A percentile compares a stretch with the other conserved stretches of the same genome.
phyloP scores from a whole-genome alignment of 192 early-diverging fungal species.

The Allomyces arbusculus region DNA sequence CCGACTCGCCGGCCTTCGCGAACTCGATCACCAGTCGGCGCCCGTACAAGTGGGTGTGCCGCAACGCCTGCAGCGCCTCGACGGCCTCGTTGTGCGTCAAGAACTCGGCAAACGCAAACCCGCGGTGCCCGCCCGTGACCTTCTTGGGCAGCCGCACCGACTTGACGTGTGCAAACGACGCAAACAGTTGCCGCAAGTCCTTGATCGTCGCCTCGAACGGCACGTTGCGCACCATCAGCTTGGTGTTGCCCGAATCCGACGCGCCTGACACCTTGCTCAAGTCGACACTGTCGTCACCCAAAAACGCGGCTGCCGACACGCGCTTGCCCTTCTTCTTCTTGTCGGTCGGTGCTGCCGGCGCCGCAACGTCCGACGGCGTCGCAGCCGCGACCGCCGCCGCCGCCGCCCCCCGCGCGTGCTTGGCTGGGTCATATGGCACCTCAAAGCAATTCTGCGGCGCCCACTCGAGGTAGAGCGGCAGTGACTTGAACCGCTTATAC shows the following conservation, averaged over 20 bases:
- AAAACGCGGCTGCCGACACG: constrained; percentile 4
- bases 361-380: not conserved
- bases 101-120: constrained; percentile 97
- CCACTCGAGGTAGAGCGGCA: constrained; percentile 82
- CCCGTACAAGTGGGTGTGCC: constrained; percentile 88
- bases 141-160: constrained; percentile 87
- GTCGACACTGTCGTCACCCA: constrained; percentile 32
- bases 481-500: constrained; percentile 75
- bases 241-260: constrained; percentile 47
- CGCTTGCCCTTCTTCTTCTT: constrained; percentile 11
- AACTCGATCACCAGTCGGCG: constrained; percentile 90
- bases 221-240: constrained; percentile 82
- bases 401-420: constrained; percentile 8
- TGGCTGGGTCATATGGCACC: constrained; percentile 24
- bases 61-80: constrained; percentile 64
- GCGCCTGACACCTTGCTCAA: constrained; percentile 7
- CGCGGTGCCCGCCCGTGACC: constrained; percentile 78
- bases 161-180: constrained; percentile 87
- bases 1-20: constrained; percentile 49
- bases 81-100: constrained; percentile 88
- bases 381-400: no score
- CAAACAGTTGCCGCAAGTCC: constrained; percentile 73
- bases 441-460: constrained; percentile 70
- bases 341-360: not conserved
- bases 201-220: constrained; percentile 92